phyloP scores from a whole-genome alignment of 805 yeast species.

The Yarrowia divulgata region DNA sequence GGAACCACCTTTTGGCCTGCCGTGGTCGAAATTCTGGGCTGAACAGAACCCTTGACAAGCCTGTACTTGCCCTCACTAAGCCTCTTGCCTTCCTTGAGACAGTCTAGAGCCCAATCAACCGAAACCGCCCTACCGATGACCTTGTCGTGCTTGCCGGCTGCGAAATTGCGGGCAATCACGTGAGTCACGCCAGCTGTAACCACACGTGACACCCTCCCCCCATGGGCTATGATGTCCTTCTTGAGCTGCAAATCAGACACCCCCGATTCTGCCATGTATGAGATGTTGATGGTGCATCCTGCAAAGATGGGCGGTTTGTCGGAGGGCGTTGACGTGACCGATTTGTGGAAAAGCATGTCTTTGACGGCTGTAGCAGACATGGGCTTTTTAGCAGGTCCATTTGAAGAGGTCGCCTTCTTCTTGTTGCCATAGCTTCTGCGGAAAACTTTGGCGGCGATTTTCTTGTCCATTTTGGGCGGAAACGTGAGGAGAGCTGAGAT shows the following conservation, averaged over 20 bases:
- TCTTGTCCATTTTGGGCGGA: slow-evolving; percentile 27
- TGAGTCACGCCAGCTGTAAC: slow-evolving; percentile 27
- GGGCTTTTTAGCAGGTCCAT: not conserved
- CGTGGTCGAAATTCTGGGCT: not conserved
- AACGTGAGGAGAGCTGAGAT: not conserved
- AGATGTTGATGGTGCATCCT: slow-evolving; percentile 30
- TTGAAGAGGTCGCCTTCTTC: too few relatives aligned
- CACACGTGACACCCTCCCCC: slow-evolving; percentile 18
- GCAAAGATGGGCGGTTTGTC: slow-evolving; percentile 9
- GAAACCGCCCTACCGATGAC: slow-evolving; percentile 3
- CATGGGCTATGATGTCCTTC: slow-evolving; percentile 32
- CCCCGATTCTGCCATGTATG: slow-evolving; percentile 26
- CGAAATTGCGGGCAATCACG: slow-evolving; percentile 31
- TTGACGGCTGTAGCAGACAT: slow-evolving; percentile 10
- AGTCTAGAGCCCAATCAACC: slow-evolving; percentile 29
- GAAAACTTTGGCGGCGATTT: slow-evolving; percentile 17
- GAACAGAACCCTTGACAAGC: not conserved
- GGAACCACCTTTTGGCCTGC: not conserved
- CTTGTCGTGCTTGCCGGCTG: slow-evolving; percentile 33
- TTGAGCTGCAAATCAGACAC: slow-evolving; percentile 36
- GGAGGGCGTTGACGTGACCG: not conserved
- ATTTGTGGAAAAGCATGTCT: slow-evolving; percentile 12
- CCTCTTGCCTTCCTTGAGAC: slow-evolving; percentile 22
- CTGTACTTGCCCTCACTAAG: slow-evolving; percentile 9
- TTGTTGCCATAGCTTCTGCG: slow-evolving; percentile 1